These are phyloP conservation scores for Lasiosphaeria hispida DNA, from an alignment of 495 filamentous ascomycete species.

Conservation along the genomic window DNA sequence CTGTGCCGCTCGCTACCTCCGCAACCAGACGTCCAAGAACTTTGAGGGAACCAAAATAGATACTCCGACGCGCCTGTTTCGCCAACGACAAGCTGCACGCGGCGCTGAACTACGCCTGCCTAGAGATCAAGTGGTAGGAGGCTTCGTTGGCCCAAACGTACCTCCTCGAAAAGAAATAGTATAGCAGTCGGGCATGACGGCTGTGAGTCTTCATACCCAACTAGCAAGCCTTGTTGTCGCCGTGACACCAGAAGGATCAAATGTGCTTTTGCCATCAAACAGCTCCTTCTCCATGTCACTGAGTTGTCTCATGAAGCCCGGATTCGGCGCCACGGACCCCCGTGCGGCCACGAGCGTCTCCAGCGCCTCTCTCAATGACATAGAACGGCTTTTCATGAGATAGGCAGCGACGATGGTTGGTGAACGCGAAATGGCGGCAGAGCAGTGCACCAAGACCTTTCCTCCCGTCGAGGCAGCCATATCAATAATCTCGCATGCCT, in stretches of 20 bases:
- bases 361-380: constrained; percentile 12
- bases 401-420: constrained; percentile 9
- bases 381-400: constrained; percentile 5
- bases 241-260: not conserved
- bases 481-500: constrained; percentile 9
- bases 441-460: constrained; percentile 13
- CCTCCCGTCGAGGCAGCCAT: not conserved
- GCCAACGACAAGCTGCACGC: too few relatives aligned
- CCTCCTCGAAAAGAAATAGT: too few relatives aligned
- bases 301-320: constrained; percentile 14
- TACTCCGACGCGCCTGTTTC: too few relatives aligned
- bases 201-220: too few relatives aligned
- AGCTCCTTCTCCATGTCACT: constrained; percentile 14
- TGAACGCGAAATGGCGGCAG: constrained; percentile 11
- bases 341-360: constrained; percentile 1
- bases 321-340: constrained; percentile 6
- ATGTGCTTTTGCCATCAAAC: constrained; percentile 9
- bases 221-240: not conserved
- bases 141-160: too few relatives aligned
- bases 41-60: too few relatives aligned
- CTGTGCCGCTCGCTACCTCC: too few relatives aligned
- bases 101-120: too few relatives aligned
- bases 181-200: too few relatives aligned
- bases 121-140: too few relatives aligned
- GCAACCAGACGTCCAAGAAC: too few relatives aligned